A percentile compares a stretch with the other conserved stretches of the same genome.
Evolutionary conservation across 305 asterid genomes (phyloP).

Genomic region (Nicotiana rustica): DNA sequence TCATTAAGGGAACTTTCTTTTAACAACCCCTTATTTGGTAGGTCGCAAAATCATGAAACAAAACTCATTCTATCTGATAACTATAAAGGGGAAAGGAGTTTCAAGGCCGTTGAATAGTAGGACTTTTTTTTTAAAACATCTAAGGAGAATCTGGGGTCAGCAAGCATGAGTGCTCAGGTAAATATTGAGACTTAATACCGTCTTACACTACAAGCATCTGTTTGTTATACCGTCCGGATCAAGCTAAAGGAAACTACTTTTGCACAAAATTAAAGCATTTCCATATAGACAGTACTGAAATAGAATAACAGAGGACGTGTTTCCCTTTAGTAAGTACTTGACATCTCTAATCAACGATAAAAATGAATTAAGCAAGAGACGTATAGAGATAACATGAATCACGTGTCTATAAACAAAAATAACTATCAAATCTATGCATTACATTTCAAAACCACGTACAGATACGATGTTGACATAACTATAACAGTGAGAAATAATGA

Average conservation of each 20-base stretch:
- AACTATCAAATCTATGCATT: background rate
- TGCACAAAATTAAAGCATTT: background rate
- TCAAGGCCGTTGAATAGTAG: background rate
- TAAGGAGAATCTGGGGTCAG: background rate
- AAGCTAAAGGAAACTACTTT: background rate
- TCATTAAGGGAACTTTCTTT: background rate
- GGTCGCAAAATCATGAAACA: background rate
- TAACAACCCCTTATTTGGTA: background rate
- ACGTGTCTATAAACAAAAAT: background rate
- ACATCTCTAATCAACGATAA: background rate
- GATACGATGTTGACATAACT: background rate
- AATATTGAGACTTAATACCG: background rate
- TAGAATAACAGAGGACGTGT: background rate
- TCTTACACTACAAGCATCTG: background rate
- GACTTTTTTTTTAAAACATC: background rate
- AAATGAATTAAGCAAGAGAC: background rate
- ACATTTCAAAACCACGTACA: background rate
- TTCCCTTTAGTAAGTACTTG: background rate
- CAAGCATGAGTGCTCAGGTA: background rate
- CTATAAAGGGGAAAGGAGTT: background rate
- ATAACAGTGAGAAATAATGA: slow-evolving; percentile 11
- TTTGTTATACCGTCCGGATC: background rate
- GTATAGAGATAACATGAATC: background rate
- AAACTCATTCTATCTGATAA: background rate
- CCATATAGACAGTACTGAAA: background rate